These are phyloP conservation scores for Penicillium vulpinum DNA, from an alignment of 2,329 filamentous ascomycete genomes.

Conservation along the genomic window DNA sequence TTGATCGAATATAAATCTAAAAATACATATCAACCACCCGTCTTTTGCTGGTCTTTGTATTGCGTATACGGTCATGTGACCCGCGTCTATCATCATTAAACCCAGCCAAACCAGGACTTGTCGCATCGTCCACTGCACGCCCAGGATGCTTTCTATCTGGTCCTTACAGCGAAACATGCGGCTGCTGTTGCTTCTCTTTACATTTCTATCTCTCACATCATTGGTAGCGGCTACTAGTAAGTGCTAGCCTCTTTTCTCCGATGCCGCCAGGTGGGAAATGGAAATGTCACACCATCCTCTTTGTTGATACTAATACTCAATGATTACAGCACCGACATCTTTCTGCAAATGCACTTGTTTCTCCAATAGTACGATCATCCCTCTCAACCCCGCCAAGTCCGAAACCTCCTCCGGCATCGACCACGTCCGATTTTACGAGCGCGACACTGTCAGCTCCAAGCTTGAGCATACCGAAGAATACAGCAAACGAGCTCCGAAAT, in stretches of 20 bases:
- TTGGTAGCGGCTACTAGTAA: constrained; percentile 39
- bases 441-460: constrained; percentile 17
- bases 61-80: constrained; percentile 15
- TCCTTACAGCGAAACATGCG: constrained; percentile 14
- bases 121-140: constrained; percentile 3
- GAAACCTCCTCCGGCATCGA: constrained; percentile 21
- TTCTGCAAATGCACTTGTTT: constrained; percentile 74
- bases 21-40: neutral
- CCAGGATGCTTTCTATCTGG: constrained; percentile 25
- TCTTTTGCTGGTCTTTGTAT: neutral
- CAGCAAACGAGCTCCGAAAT: constrained; percentile 34
- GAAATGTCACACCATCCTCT: neutral
- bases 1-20: neutral
- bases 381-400: constrained; percentile 52
- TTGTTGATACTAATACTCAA: neutral
- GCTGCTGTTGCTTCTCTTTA: constrained; percentile 28
- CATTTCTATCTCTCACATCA: constrained; percentile 29
- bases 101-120: neutral
- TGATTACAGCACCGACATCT: constrained; percentile 50
- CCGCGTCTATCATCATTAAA: constrained; percentile 12
- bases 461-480: constrained; percentile 7
- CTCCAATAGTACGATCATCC: constrained; percentile 67
- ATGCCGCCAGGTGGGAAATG: neutral
- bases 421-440: constrained; percentile 23
- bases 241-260: constrained; percentile 13